These are phyloP conservation scores for Penicillium sp. DNA, from an alignment of 2,329 filamentous ascomycete species.

Conservation along the genomic window DNA sequence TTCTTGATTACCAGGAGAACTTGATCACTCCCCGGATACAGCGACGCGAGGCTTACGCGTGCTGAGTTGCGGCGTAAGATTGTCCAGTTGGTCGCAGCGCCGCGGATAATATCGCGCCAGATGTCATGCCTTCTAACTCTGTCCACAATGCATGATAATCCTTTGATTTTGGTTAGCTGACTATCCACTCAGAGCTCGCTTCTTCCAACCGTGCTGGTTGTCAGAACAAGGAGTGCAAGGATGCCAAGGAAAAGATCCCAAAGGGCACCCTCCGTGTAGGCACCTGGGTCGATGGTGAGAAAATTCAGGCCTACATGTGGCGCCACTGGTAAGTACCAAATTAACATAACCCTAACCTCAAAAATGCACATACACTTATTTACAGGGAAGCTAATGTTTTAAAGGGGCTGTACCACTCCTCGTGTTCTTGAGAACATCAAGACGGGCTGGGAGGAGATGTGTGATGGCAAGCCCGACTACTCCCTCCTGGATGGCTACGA, in stretches of 20 bases:
- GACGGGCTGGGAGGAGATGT: constrained; percentile 45
- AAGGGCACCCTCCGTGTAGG: constrained; percentile 82
- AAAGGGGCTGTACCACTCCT: constrained; percentile 86
- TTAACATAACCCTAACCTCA: neutral
- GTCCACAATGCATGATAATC: neutral
- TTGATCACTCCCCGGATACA: neutral
- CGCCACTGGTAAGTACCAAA: constrained; percentile 73
- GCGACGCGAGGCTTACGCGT: neutral
- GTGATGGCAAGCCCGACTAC: constrained; percentile 55
- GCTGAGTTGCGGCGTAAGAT: neutral
- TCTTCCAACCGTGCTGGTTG: constrained; percentile 72
- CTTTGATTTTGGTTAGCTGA: constrained; percentile 11
- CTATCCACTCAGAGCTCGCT: constrained; percentile 62
- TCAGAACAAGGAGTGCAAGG: constrained; percentile 72
- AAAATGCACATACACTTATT: neutral
- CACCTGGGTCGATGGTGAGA: constrained; percentile 64
- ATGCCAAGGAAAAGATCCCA: constrained; percentile 65
- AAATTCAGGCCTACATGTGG: constrained; percentile 69
- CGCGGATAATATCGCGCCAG: neutral
- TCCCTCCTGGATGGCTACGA: constrained; percentile 78
- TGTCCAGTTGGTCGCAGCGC: neutral
- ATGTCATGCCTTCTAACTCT: neutral
- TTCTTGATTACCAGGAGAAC: neutral
- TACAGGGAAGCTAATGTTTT: neutral
- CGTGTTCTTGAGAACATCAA: constrained; percentile 67